Conservation (phyloP, 1,139 yeast species). For the Kodamaea ohmeri region DNA sequence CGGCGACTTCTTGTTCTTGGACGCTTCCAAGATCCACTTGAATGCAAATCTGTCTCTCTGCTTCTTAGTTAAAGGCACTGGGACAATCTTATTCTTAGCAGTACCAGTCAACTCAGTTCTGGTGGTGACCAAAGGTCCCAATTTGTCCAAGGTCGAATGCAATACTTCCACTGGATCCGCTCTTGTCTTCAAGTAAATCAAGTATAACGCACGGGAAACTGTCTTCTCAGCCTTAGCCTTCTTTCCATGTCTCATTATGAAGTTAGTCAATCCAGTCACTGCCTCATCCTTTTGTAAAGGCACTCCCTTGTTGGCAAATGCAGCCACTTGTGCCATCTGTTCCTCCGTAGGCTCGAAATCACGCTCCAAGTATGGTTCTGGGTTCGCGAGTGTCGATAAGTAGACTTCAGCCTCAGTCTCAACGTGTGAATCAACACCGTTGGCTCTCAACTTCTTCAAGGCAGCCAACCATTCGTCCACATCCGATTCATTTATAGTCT, state of each 20-base stretch:
- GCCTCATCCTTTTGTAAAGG: conserved; percentile 69
- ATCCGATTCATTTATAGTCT: conserved; percentile 48
- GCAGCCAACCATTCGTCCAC: conserved; percentile 68
- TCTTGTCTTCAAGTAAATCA: conserved; percentile 70
- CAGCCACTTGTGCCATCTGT: conserved; percentile 56
- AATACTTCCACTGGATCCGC: conserved; percentile 74
- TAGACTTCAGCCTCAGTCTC: conserved; percentile 47
- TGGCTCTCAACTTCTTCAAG: conserved; percentile 50
- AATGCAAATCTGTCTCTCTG: conserved; percentile 87
- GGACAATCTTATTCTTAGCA: conserved; percentile 78
- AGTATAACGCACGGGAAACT: conserved; percentile 74
- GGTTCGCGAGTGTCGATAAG: conserved; percentile 35
- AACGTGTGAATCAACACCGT: conserved; percentile 30
- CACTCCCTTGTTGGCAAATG: conserved; percentile 49
- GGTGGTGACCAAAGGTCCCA: conserved; percentile 83
- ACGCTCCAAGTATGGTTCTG: conserved; percentile 36
- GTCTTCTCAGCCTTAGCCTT: conserved; percentile 76
- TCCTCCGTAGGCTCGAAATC: conserved; percentile 55
- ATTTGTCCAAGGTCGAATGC: conserved; percentile 69
- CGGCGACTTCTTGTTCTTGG: conserved; percentile 72
- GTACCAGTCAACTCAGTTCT: conserved; percentile 80
- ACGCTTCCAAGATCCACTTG: conserved; percentile 84
- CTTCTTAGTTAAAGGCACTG: conserved; percentile 76
- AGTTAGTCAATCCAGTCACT: conserved; percentile 73
- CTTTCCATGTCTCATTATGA: conserved; percentile 91